Conservation (phyloP, 1,139 yeast species). For the Yamadazyma taylorii region DNA sequence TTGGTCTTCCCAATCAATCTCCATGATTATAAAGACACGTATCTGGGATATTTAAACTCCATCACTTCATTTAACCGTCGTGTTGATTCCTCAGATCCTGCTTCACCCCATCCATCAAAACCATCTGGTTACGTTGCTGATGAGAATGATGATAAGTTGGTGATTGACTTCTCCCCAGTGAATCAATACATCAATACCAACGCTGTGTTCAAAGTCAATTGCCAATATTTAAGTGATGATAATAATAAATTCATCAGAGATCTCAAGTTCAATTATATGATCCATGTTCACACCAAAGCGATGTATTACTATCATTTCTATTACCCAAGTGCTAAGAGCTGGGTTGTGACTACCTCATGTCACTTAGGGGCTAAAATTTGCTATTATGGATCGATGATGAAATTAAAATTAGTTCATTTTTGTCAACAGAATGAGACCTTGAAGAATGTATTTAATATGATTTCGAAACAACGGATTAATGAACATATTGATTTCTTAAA, state of each 20-base stretch:
- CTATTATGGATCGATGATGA: background rate
- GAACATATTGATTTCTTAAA: background rate
- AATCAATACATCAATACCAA: background rate
- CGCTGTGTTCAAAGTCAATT: background rate
- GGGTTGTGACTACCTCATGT: background rate
- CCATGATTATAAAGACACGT: conserved; percentile 1
- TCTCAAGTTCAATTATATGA: conserved; percentile 15
- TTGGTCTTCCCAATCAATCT: conserved; percentile 2
- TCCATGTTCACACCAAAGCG: conserved; percentile 13
- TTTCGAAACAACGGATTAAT: conserved; percentile 1
- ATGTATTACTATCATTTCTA: conserved; percentile 11
- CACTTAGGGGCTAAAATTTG: conserved; percentile 4
- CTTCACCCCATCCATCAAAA: too few species aligned
- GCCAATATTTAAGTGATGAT: conserved; percentile 1
- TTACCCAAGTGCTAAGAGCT: conserved; percentile 13
- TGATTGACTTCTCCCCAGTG: background rate
- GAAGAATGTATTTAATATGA: background rate
- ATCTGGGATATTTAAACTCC: background rate
- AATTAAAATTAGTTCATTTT: background rate
- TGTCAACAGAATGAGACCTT: conserved; percentile 1
- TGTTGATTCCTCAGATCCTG: too few species aligned
- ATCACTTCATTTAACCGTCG: background rate
- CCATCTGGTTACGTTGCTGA: background rate
- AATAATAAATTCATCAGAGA: conserved; percentile 1
- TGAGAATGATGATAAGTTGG: background rate